Evolutionary conservation across 1,284 basidiomycete genomes (phyloP).

Genomic region (Phenoliferia sp.): DNA sequence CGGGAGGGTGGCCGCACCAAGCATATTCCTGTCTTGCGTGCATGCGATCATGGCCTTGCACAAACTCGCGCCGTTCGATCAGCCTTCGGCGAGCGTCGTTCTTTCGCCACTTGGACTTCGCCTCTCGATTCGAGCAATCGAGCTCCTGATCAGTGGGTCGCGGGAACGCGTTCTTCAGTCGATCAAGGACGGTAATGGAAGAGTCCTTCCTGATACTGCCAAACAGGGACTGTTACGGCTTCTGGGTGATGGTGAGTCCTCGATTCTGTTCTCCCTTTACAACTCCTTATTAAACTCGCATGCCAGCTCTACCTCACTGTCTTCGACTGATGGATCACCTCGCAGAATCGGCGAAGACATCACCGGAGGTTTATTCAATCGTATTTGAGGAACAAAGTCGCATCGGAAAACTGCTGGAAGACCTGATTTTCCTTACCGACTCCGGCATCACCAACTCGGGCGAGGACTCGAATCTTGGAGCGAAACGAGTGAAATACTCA

Average conservation of each 20-base stretch:
- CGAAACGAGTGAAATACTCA: neutral
- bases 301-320: neutral
- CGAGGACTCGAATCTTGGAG: neutral
- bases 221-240: neutral
- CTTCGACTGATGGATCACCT: neutral
- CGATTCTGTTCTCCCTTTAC: neutral
- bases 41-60: neutral
- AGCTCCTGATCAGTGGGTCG: neutral
- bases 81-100: neutral
- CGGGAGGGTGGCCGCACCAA: neutral
- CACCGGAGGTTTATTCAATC: neutral
- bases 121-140: neutral
- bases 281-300: neutral
- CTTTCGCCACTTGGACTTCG: neutral
- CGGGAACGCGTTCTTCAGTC: neutral
- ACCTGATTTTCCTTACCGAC: slow-evolving; percentile 1
- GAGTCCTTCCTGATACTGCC: neutral
- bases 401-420: neutral
- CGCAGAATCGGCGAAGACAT: neutral
- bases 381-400: neutral
- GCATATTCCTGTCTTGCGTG: neutral
- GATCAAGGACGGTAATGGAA: neutral
- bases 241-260: neutral
- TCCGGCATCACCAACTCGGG: neutral
- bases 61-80: neutral